Evolutionary conservation across 192 early-diverging fungal species (phyloP), one percentile per base, ranked within the genome.

Genomic region (Phlyctochytrium planicorne): DNA sequence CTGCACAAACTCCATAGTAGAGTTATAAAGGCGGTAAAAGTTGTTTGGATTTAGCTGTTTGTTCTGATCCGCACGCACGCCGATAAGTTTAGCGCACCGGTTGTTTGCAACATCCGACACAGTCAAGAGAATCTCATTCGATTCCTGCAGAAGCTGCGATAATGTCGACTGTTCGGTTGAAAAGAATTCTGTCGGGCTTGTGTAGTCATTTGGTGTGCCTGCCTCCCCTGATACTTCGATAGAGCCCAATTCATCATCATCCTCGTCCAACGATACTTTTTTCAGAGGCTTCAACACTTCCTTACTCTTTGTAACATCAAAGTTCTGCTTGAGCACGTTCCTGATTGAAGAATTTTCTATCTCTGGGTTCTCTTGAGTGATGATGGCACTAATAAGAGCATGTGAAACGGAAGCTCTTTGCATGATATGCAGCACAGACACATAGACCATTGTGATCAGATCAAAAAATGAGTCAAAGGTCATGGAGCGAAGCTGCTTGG

Each of bases 11-110:
- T 89, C 89, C 84, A 88, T 93, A 0, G 92, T 87, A 1, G 89
- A 80, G 30, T 80, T 79, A 67, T 91, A 92, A 37, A 99, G 80
- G 27, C 89, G 75, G 76, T 93, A 92, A 71, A 98, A 96, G 53
- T 96, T 92, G 23, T 89, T 82, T 20, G 92, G 90, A 65, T 90
- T 90, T 10, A 99, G 78, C 59, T 94, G 84, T 24, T 93, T 85
- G 68, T 90, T 97, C 67, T 96, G 94, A 34, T 99, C 95, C 2
- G 88, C 85, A 17, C 95, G 87, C 59, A 93, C 89, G 23, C 86
- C 86, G 40, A 99, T 80, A 59, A 97, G 78, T 65, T 94, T 94
- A 30, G 93, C 91, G 66, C 91, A 93, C 47, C 92, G 86, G 2
- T 90, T 85, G 67, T 97, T 93, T 0, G 93, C 89, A 1, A 93